Base-by-base conservation (phyloP, 805 yeast species). In the Teunomyces barrocoloradensis region DNA sequence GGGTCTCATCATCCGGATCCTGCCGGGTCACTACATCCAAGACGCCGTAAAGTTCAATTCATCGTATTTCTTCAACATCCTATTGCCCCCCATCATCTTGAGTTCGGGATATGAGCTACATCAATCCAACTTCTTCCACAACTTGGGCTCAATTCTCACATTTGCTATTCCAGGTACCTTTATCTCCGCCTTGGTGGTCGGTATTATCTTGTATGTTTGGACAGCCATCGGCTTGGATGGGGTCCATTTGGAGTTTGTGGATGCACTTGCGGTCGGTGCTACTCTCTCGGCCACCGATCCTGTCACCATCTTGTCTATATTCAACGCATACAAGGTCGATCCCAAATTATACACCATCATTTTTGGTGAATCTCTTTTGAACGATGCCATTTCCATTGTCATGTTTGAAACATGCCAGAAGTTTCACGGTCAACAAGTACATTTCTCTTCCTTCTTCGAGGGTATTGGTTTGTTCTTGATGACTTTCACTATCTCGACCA, bases 381-480 rank as follows among this genome's bases (percentile, higher is more conserved):
- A 94, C 64, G 99, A 94, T 72, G 99, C 99, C 32, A 95, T 94
- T 50, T 90, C 97, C 54, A 94, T 94, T 64, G 99, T 94, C 57
- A 92, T 94, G 96, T 94, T 94, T 71, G 99, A 94, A 71, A 94
- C 99, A 0, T 91, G 97, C 61, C 97, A 90, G 66, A 89, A 90
- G 68, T 89, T 94, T 66, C 95, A 91, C 59, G 98, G 96, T 39
- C 85, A 87, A 55, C 65, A 66, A 2, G 87, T 92, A 0, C 79
- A 81, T 43, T 74, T 89, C 52, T 77, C 87, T 11, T 83, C 88
- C n/a, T 66, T 91, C 41, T 88, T 95, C 65, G 92, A 89, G 71
- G 99, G 99, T 78, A 78, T 89, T 28, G 96, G 97, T 1, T 77
- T 94, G 52, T 94, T 94, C 69, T 65, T 92, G 61, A 85, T 94